These are phyloP conservation scores for Cladosporium phlei DNA, from an alignment of 2,329 filamentous ascomycete species.

Conservation along the genomic window DNA sequence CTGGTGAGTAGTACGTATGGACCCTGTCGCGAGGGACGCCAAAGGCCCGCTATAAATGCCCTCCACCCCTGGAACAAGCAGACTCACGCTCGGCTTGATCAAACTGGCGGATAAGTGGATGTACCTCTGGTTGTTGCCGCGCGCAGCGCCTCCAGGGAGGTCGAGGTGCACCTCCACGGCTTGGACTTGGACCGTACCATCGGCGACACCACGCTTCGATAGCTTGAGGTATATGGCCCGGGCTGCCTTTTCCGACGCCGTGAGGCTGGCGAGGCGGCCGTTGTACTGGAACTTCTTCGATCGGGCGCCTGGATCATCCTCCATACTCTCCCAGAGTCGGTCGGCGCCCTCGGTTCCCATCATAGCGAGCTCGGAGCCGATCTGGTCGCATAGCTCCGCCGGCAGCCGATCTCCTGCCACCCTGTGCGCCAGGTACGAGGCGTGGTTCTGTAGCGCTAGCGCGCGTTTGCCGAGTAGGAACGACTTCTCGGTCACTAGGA, in stretches of 20 bases:
- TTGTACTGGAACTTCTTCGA: not conserved
- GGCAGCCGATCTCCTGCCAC: not conserved
- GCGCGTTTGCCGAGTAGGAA: not conserved
- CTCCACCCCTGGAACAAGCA: not conserved
- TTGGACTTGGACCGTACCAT: not conserved
- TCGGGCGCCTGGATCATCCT: not conserved
- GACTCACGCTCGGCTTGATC: not conserved
- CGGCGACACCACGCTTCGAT: not conserved
- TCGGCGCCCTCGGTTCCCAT: not conserved
- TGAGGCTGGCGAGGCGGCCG: not conserved
- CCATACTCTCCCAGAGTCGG: not conserved
- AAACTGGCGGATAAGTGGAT: not conserved
- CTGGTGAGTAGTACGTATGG: not conserved
- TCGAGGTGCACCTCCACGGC: no score
- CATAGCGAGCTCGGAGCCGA: not conserved
- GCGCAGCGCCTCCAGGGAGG: no score
- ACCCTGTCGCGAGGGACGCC: no score
- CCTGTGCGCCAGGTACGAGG: not conserved
- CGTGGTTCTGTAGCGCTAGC: not conserved
- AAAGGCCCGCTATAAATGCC: no score
- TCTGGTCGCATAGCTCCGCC: not conserved
- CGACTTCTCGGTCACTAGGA: constrained; percentile 2
- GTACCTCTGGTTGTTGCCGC: not conserved
- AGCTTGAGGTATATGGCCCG: no score
- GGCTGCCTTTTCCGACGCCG: not conserved